These are phyloP conservation scores for Aspergillus fructus DNA, from an alignment of 2,329 filamentous ascomycete genomes.

Conservation along the genomic window DNA sequence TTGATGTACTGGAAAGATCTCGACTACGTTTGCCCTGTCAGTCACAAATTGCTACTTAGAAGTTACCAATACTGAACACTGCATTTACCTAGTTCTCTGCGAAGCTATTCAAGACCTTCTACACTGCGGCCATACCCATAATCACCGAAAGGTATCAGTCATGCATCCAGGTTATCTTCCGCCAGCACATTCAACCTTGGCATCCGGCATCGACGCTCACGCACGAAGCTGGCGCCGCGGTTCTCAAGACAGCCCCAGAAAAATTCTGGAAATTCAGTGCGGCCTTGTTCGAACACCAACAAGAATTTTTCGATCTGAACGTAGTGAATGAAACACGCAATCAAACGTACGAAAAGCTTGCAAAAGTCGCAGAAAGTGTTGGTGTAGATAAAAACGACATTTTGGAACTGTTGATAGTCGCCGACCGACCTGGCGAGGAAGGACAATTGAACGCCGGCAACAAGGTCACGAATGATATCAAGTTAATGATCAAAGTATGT, in stretches of 20 bases:
- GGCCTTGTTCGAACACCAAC: conserved; percentile 67
- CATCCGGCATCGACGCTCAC: conserved; percentile 78
- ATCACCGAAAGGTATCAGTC: conserved; percentile 60
- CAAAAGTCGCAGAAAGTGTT: conserved; percentile 66
- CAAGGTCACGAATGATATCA: conserved; percentile 78
- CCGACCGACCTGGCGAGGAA: conserved; percentile 64
- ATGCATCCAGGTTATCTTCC: conserved; percentile 74
- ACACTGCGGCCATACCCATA: conserved; percentile 62
- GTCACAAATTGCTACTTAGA: conserved; percentile 9
- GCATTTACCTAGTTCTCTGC: conserved; percentile 55
- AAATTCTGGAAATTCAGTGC: conserved; percentile 80
- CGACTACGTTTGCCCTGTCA: conserved; percentile 82
- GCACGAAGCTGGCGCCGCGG: conserved; percentile 76
- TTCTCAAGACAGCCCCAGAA: conserved; percentile 66
- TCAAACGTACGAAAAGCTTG: conserved; percentile 75
- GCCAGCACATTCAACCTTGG: conserved; percentile 93
- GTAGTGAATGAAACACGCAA: conserved; percentile 85
- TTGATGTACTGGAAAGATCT: conserved; percentile 53
- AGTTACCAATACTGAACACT: not conserved
- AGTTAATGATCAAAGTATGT: conserved; percentile 72
- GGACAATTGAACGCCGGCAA: conserved; percentile 77
- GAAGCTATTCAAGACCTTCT: conserved; percentile 76
- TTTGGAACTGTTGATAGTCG: conserved; percentile 66
- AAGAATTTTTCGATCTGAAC: conserved; percentile 78
- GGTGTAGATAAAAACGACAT: conserved; percentile 71